Evolutionary conservation across 805 yeast species (phyloP), one percentile per base, ranked within the genome.

Genomic region (Pichia cabralensis): DNA sequence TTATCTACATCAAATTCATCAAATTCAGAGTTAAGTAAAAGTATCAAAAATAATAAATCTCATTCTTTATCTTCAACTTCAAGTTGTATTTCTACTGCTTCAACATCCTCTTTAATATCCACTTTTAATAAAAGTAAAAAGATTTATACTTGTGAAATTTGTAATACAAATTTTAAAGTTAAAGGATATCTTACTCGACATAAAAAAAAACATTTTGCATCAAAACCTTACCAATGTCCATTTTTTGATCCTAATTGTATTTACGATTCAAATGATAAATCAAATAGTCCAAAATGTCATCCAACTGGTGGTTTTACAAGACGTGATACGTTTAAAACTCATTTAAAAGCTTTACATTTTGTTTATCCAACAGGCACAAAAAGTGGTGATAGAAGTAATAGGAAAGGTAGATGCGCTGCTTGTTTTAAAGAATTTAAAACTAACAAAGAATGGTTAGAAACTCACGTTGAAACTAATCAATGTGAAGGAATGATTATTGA

Each of bases 221-320:
- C 62, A 33, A 70, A 68, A 49, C 75, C 76, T n/a, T 72, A 65
- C 52, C 46, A 58, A 29, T 72, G 78, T 46, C 78, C 78, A 2
- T 72, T 64, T 56, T 71, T 63, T 49, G 41, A 50, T 10, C 35
- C 45, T 10, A 23, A 32, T 4, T 12, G 24, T 22, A 30, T 19
- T 23, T 23, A 8, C 13, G 6, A 24, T 25, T 30, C 21, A 19
- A 14, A 34, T 6, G 26, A 26, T 18, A 12, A 28, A 30, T 13
- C 22, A 24, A 12, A 22, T 18, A 21, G 21, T 12, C 48, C 61
- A 33, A 61, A 64, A 41, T 72, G 79, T 42, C 78, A 71, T 46
- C 69, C 74, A 14, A 67, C 65, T 16, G 79, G 78, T 6, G 75
- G 74, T 4, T 72, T 72, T 45, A 69, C 77, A 6, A 58, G 79